Evolutionary conservation across 768 basidiomycete species (phyloP), one percentile per base, ranked within the genome.

Genomic region (Boletus huronensis): DNA sequence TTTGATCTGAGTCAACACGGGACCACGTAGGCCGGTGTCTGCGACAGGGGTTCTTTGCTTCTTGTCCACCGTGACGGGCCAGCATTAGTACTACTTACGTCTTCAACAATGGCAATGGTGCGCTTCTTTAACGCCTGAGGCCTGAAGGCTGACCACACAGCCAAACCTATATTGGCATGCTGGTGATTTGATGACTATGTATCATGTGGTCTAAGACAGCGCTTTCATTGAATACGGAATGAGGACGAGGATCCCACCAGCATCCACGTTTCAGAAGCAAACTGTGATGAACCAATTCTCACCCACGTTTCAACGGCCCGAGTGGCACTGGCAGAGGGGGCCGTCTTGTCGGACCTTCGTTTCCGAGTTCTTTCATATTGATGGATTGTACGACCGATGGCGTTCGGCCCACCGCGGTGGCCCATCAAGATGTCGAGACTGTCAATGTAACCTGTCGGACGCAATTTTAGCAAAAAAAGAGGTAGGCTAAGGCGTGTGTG

Each of bases 401-500:
- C 23, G 23, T 25, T 25, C 23, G 23, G 23, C 23, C 23, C 23
- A 25, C 23, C 23, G 2, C 23, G 23, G 23, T 25, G 23, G 23
- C n/a, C n/a, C 4, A 25, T 25, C 23, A 25, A 4, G 23, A n/a
- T n/a, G n/a, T n/a, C n/a, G n/a, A 50, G 29, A 36, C 51, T n/a
- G n/a, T n/a, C n/a, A n/a, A n/a, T 28, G 17, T 21, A 41, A 39
- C 17, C 25, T 39, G 3, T 36, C 23, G 2, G 8, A 11, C 19
- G 28, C n/a, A 4, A 26, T 35, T 25, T 21, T 23, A 35, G 25
- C 3, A 17, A 17, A 34, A 6, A 38, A 21, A 45, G 19, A 9
- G 50, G 48, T 48, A n/a, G n/a, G n/a, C n/a, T n/a, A n/a, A 16
- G n/a, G 47, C 5, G 35, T 39, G 29, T 47, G 60, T 45, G 41